Evolutionary conservation across 1,139 yeast genomes (phyloP).

Genomic region (Suhomyces chickasaworum): DNA sequence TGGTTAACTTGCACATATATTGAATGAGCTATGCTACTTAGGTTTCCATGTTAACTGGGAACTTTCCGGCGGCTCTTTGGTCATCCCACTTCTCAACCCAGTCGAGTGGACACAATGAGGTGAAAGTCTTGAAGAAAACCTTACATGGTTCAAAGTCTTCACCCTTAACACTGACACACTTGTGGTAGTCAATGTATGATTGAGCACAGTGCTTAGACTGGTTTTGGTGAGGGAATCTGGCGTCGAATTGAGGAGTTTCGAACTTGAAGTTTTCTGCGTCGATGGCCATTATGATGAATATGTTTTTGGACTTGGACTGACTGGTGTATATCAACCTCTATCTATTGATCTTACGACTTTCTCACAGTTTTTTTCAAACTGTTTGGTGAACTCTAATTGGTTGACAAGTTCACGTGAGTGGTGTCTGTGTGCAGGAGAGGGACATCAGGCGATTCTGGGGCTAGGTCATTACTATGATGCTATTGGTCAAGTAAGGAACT

Average conservation of each 20-base stretch:
- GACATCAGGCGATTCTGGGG: constrained; percentile 3
- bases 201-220: constrained; percentile 99
- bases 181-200: constrained; percentile 96
- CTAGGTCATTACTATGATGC: neutral
- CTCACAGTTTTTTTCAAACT: constrained; percentile 13
- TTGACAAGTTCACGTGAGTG: constrained; percentile 14
- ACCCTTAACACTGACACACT: constrained; percentile 94
- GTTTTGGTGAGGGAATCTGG: constrained; percentile 95
- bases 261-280: constrained; percentile 54
- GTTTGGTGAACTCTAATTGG: constrained; percentile 15
- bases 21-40: constrained; percentile 13
- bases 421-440: neutral
- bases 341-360: constrained; percentile 17
- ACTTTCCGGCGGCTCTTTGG: constrained; percentile 71
- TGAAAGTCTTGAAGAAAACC: constrained; percentile 88
- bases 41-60: constrained; percentile 37
- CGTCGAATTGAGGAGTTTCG: constrained; percentile 85
- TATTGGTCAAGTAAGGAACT: neutral
- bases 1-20: constrained; percentile 11
- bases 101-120: constrained; percentile 86
- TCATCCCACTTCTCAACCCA: constrained; percentile 98
- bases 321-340: constrained; percentile 2
- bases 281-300: constrained; percentile 37
- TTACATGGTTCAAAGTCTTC: constrained; percentile 98
- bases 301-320: constrained; percentile 6